phyloP scores from a whole-genome alignment of 352 stramenopile species.

The Thalassiosira hispida region DNA sequence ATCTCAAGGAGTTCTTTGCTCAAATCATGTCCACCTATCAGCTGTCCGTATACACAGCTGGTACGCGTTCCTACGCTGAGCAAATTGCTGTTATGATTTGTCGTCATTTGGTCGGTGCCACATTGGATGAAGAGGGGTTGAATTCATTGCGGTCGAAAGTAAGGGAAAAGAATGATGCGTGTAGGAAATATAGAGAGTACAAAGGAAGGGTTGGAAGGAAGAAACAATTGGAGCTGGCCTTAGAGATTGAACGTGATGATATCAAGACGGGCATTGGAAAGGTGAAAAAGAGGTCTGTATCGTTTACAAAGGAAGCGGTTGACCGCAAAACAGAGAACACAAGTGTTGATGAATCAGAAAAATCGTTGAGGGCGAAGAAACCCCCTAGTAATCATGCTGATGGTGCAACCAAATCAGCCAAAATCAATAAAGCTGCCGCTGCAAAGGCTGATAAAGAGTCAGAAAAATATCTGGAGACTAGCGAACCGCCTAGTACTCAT shows the following conservation, averaged over 20 bases:
- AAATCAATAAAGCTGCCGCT: slow-evolving; percentile 2
- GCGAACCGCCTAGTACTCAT: slow-evolving; percentile 2
- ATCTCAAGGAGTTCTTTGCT: slow-evolving; percentile 90
- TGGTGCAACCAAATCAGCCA: neutral
- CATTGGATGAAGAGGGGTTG: slow-evolving; percentile 62
- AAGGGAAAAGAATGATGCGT: slow-evolving; percentile 36
- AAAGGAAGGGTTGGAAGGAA: slow-evolving; percentile 26
- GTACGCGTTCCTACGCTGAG: slow-evolving; percentile 93
- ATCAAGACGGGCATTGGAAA: slow-evolving; percentile 4
- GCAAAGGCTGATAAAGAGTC: slow-evolving; percentile 15
- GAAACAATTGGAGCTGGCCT: slow-evolving; percentile 34
- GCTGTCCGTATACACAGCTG: slow-evolving; percentile 95
- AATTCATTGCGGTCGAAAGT: slow-evolving; percentile 54
- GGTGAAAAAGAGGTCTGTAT: too few relatives aligned
- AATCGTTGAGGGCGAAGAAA: neutral
- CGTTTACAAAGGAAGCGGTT: too few relatives aligned
- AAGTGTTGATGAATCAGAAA: neutral
- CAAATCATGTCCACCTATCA: slow-evolving; percentile 89
- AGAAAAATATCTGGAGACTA: too few relatives aligned
- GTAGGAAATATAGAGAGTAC: slow-evolving; percentile 30
- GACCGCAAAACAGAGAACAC: neutral
- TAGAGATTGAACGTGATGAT: slow-evolving; percentile 10
- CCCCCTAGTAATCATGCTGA: neutral
- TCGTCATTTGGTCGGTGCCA: slow-evolving; percentile 64
- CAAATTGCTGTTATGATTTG: slow-evolving; percentile 92